Percentiles rank a stretch among this genome's conserved stretches.
These are phyloP conservation scores for Huntiella abstrusa DNA, from an alignment of 2,329 filamentous ascomycete species.

Conservation along the genomic window DNA sequence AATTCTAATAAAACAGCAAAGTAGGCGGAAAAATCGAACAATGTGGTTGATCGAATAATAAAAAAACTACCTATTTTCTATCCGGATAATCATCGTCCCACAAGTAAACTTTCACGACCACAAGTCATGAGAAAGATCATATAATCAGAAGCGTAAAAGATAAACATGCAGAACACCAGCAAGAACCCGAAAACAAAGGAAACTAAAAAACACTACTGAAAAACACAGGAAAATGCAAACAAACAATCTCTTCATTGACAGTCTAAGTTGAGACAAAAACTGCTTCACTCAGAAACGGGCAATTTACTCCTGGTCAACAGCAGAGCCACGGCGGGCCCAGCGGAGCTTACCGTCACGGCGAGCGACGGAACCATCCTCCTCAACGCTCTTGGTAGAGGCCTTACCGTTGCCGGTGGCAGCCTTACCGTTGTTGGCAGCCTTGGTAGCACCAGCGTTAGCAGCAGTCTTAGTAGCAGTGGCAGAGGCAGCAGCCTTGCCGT, in stretches of 20 bases:
- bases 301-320: constrained; percentile 5
- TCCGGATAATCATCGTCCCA: not conserved
- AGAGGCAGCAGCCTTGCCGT: constrained; percentile 2
- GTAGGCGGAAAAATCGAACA: not conserved
- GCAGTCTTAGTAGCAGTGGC: not conserved
- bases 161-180: not conserved
- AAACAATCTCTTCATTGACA: constrained; percentile 1
- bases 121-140: not conserved
- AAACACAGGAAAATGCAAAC: not conserved
- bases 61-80: constrained; percentile 4
- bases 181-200: not conserved
- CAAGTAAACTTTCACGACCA: too few relatives aligned
- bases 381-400: not conserved
- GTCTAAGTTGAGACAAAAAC: not conserved
- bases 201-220: not conserved
- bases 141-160: not conserved
- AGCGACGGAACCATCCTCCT: not conserved
- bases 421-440: not conserved
- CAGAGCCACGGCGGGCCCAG: constrained; percentile 7
- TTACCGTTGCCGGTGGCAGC: not conserved
- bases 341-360: constrained; percentile 8
- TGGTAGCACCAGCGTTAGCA: constrained; percentile 4
- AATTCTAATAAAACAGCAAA: not conserved
- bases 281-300: not conserved
- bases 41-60: constrained; percentile 1